phyloP scores from a whole-genome alignment of 2,329 filamentous ascomycete species.

The Trichoderma atrobrunneum region DNA sequence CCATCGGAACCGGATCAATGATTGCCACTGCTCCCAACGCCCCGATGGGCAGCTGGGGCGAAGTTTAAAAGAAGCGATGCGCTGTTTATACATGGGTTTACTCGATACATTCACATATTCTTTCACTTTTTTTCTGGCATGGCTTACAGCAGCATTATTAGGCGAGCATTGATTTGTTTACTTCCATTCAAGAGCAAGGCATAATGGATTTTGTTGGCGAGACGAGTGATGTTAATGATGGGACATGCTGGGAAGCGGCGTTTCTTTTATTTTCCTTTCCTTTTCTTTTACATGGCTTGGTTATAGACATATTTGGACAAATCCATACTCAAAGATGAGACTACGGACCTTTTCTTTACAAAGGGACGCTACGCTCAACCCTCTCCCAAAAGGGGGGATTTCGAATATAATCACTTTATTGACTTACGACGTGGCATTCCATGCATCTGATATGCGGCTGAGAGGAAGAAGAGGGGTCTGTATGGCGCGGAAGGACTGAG shows the following conservation, averaged over 20 bases:
- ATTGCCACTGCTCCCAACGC: slow-evolving; percentile 58
- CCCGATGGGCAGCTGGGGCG: slow-evolving; percentile 75
- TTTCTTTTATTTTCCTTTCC: neutral
- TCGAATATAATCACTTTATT: slow-evolving; percentile 3
- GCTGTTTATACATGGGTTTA: neutral
- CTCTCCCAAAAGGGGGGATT: neutral
- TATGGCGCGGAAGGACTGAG: slow-evolving; percentile 1
- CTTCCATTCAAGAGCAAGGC: slow-evolving; percentile 8
- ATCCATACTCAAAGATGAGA: neutral
- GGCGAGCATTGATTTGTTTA: slow-evolving; percentile 3
- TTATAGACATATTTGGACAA: neutral
- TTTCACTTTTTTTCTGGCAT: neutral
- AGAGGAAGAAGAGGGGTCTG: neutral
- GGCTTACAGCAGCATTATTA: slow-evolving; percentile 12
- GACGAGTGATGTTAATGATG: slow-evolving; percentile 2
- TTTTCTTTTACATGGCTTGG: neutral
- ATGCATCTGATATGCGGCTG: neutral
- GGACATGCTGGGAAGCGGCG: neutral
- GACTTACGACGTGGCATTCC: neutral
- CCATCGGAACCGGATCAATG: slow-evolving; percentile 70
- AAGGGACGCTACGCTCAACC: neutral
- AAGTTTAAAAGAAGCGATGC: slow-evolving; percentile 49
- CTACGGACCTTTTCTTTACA: neutral
- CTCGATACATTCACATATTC: neutral
- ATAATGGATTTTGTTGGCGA: slow-evolving; percentile 12